Evolutionary conservation across 1,284 basidiomycete genomes (phyloP), one percentile per base, ranked within the genome.

Genomic region (Ganoderma boninense): DNA sequence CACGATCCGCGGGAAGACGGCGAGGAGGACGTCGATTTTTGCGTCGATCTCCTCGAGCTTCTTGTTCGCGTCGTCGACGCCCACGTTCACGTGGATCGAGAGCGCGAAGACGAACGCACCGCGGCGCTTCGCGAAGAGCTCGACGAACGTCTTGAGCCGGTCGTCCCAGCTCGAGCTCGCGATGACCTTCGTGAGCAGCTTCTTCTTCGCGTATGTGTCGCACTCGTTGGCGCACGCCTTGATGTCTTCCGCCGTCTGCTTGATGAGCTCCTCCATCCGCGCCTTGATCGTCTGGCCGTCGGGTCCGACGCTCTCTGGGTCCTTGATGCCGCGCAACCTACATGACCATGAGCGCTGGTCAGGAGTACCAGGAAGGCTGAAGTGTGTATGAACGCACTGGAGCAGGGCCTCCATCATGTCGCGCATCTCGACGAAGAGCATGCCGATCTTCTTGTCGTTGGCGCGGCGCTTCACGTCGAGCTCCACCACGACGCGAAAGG

Each of bases 391-490:
- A 8, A 77, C 84, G 3, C 66, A 86, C 86, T 83, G 80, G 18
- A 84, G 79, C 32, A 87, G 77, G 0, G 79, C 79, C 13, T 75
- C 75, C 81, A 87, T 84, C 81, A 85, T 83, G 56, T 84, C 82
- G 71, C 81, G 82, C 84, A 87, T 87, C 73, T 84, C 79, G 14
- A 82, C 68, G 64, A 83, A 82, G 7, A 87, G 75, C 0, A 80
- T 77, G 0, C 80, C 64, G 4, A 87, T 81, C 64, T 84, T 85
- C 67, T 77, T 79, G 69, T 87, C 83, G 64, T 87, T 87, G 16
- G 84, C 81, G 18, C 82, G 76, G 26, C 84, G 79, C 18, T 79
- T 82, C 42, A 83, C 65, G 52, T 85, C 82, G n/a, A 87, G 79
- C 20, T 76, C 81, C 52, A 84, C 79, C 0, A 84, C 84, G 5